phyloP scores from a whole-genome alignment of 345 rosid species.

The Moricandia moricandioides region DNA sequence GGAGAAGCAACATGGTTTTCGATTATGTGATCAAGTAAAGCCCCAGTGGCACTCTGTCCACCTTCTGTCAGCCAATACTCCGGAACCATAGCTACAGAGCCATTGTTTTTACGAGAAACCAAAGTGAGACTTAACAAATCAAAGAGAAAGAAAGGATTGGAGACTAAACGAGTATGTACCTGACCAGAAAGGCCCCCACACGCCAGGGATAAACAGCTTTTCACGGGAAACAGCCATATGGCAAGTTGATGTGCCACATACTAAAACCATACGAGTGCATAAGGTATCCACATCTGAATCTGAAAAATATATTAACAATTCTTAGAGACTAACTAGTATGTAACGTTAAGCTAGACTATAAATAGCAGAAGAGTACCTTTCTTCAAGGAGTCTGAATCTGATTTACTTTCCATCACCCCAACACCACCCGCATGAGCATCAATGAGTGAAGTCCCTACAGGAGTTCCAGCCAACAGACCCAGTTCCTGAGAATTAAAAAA shows the following conservation, averaged over 20 bases:
- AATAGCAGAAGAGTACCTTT: slow-evolving; percentile 45
- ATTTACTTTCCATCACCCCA: slow-evolving; percentile 85
- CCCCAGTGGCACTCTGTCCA: slow-evolving; percentile 99
- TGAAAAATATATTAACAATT: slow-evolving; percentile 21
- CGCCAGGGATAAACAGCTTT: slow-evolving; percentile 92
- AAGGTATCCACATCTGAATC: slow-evolving; percentile 63
- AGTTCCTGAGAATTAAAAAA: slow-evolving; percentile 58
- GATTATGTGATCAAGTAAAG: slow-evolving; percentile 76
- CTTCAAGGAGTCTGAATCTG: slow-evolving; percentile 41
- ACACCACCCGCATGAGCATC: slow-evolving; percentile 99
- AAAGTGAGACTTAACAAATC: slow-evolving; percentile 1
- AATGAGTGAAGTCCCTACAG: slow-evolving; percentile 86
- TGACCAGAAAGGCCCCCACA: slow-evolving; percentile 99
- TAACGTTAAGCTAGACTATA: not conserved
- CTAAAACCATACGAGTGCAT: slow-evolving; percentile 79
- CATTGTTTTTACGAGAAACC: not conserved
- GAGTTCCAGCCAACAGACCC: slow-evolving; percentile 75
- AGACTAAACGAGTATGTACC: slow-evolving; percentile 44
- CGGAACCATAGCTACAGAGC: slow-evolving; percentile 71
- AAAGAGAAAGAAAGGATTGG: not conserved
- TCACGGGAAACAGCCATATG: slow-evolving; percentile 88
- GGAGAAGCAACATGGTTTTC: slow-evolving; percentile 91
- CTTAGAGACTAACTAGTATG: not conserved
- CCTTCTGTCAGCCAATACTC: slow-evolving; percentile 98
- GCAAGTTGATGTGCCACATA: slow-evolving; percentile 96